Base-by-base conservation (phyloP, 805 yeast genomes). In the Ogataea pini region DNA sequence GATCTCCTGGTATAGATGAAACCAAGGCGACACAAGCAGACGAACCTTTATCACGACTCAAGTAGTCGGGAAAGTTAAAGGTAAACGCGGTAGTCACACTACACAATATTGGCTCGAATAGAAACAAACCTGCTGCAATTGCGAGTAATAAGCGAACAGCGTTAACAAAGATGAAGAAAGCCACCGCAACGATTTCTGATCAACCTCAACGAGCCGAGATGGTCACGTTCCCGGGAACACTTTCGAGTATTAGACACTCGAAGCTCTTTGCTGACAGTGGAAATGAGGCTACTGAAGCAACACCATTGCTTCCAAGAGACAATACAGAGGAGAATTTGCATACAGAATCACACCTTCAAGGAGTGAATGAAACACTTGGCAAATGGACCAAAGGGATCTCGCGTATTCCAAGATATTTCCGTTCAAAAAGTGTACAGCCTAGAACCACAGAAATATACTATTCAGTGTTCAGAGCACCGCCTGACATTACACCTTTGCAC, bases 381-480 rank as follows among this genome's bases (percentile, higher is more conserved):
- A 50, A 44, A 32, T 56, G 57, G 60, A 52, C 52, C 9, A 54
- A 43, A 19, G 56, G 48, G n/a, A 42, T 58, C 10, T 18, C 49
- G 19, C 49, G 38, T 18, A 17, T 57, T 8, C 55, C 57, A 3
- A 27, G 42, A 32, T 43, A 45, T n/a, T 51, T 51, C 40, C 20
- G 55, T 12, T 46, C 54, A 7, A 43, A 36, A 14, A 46, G 36
- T 20, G 42, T 37, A 10, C 68, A 8, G 68, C 71, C 61, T 2
- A 34, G 44, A 5, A 46, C 61, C 13, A 55, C 57, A 10, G 77
- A 76, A 46, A 80, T 81, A 25, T 78, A 77, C 50, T 79, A 79
- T 55, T 76, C 83, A 2, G 85, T 81, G 3, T 80, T 80, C 61
- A 71, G 70, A 55, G 70, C 79, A 16, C 60, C 72, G 10, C 54